Evolutionary conservation across 2,329 filamentous ascomycete genomes (phyloP).

Genomic region (Chrysoporthe deuterocubensis): DNA sequence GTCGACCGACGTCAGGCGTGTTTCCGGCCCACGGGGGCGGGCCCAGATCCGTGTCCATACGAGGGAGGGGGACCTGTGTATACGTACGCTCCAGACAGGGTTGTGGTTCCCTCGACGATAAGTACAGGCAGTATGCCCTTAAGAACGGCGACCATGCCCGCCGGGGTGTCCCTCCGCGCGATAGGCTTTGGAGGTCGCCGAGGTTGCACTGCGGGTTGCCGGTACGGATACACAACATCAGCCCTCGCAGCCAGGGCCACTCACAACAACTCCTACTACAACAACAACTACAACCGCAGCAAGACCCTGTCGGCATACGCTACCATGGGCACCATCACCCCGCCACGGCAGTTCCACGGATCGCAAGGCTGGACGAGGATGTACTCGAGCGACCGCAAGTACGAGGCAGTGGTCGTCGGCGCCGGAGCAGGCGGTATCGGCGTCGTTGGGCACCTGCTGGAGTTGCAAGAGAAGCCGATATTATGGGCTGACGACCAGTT

Average conservation of each 20-base stretch:
- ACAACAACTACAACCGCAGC: neutral
- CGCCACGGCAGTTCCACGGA: conserved; percentile 21
- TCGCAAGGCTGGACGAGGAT: conserved; percentile 26
- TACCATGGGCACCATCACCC: conserved; percentile 28
- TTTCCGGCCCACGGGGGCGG: neutral
- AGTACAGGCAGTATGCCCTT: conserved; percentile 8
- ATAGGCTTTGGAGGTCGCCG: neutral
- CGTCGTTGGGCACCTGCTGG: conserved; percentile 64
- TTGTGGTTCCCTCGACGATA: conserved; percentile 5
- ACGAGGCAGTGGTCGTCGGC: conserved; percentile 31
- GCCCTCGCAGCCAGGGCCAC: neutral
- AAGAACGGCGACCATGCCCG: conserved; percentile 5
- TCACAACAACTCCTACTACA: neutral
- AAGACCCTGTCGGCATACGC: too few species aligned
- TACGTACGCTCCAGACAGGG: conserved; percentile 3
- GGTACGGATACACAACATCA: conserved; percentile 1
- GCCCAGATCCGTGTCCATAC: neutral
- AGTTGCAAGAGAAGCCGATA: conserved; percentile 49
- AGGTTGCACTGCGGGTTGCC: neutral
- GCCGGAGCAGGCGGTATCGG: conserved; percentile 51
- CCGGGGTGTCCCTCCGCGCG: conserved; percentile 1
- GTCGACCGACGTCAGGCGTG: neutral
- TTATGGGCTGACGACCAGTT: conserved; percentile 66
- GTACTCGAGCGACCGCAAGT: conserved; percentile 28
- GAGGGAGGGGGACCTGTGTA: neutral